Evolutionary conservation across 106 monocot genomes (phyloP), one percentile per base, ranked within the genome.

Genomic region (Dendrobium nobile): DNA sequence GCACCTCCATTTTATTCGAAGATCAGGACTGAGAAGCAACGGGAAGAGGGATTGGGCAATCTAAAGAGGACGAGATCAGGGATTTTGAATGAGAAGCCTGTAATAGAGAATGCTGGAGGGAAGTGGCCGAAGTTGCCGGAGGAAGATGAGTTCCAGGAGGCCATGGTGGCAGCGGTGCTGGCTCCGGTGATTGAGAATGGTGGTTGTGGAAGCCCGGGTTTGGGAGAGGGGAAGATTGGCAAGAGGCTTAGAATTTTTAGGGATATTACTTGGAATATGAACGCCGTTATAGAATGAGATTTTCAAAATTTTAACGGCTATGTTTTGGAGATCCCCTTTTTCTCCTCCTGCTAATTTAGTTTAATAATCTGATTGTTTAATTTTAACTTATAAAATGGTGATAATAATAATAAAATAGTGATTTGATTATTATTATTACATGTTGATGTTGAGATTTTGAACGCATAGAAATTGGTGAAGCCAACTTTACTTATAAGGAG

Each of bases 191-290:
- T 92, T n/a, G 94, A 87, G 42, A 85, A 82, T 10, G 86, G 83
- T 48, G 86, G 78, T 20, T 75, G 4, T 43, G 47, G 26, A 76
- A 76, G 45, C 26, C 47, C 26, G 84, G 83, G 3, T 80, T 85
- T 68, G 88, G 75, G n/a, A 4, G 82, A 41, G 75, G 85, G 80
- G 80, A 92, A 95, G 75, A 83, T 84, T 70, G 94, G 90, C 58
- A 91, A 95, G 89, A 92, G 94, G 85, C 85, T 95, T 4, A 89
- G 87, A 85, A 89, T 92, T 18, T 95, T 95, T 75, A 79, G 88
- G 72, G 98, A 98, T 59, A 94, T 92, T 24, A 82, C 87, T 48
- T 47, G 54, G 16, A 77, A 72, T 45, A 18, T 82, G 79, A 86
- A 80, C 58, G 76, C 45, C 10, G 26, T 17, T 20, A 27, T 24